Evolutionary conservation across 1,139 yeast genomes (phyloP), one percentile per base, ranked within the genome.

Genomic region (Geotrichum klebahnii): DNA sequence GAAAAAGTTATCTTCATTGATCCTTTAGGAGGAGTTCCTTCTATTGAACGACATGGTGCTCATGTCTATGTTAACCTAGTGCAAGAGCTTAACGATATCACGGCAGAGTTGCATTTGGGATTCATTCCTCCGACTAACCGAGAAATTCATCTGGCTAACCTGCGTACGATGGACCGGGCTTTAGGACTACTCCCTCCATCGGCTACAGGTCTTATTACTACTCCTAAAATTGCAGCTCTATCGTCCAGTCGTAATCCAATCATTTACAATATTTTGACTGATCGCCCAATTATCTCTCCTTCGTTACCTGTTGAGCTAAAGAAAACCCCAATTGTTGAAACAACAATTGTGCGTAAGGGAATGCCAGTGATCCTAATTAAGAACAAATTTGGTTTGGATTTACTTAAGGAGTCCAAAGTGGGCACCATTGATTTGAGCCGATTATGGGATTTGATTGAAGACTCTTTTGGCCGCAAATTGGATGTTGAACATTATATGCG

Each of bases 211-310:
- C 62, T 78, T 10, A 73, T 78, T 50, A 78, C 81, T 2, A 76
- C 80, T 0, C 79, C 81, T 0, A 36, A 33, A 9, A 69, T 71
- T 26, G 78, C 79, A 1, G 70, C 71, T 1, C 60, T 64, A 12
- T 55, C 65, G 14, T 54, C 65, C 1, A 60, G 62, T 20, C 66
- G 76, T 65, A 88, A 90, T 63, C 97, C 98, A 0, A 77, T 92
- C 35, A 80, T 92, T 9, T 88, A 89, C 67, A 92, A 92, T 63
- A 79, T 92, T 6, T 72, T 92, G 36, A 92, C 98, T 0, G 97
- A 92, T 65, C 73, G 97, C 50, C 89, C 97, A 0, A 76, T 88
- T n/a, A 82, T 92, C 14, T 88, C 97, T 0, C 88, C 97, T 0
- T 90, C 97, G 0, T 72, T 92, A 39, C 97, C 98, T 0, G 81